phyloP scores from a whole-genome alignment of 768 basidiomycete species.

The Hebeloma cylindrosporum region DNA sequence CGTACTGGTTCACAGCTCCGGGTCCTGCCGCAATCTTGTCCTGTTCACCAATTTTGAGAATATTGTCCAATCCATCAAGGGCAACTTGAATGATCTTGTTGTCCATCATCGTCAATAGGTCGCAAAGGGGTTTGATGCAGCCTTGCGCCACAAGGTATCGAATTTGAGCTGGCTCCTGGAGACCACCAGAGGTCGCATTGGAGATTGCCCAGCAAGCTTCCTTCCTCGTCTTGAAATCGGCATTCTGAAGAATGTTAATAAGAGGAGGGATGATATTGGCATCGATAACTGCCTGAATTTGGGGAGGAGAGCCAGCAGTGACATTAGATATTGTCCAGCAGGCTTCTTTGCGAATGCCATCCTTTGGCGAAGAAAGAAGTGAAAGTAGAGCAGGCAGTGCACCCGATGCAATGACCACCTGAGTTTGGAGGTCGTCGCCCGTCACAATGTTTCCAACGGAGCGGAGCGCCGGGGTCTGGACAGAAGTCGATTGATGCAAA shows the following conservation, averaged over 20 bases:
- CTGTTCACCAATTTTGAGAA: constrained; percentile 94
- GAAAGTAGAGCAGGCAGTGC: constrained; percentile 93
- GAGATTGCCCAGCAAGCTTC: constrained; percentile 99
- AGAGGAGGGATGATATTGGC: constrained; percentile 98
- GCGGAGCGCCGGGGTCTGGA: constrained; percentile 97
- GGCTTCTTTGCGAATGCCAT: constrained; percentile 98
- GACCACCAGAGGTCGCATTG: constrained; percentile 96
- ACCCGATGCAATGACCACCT: constrained; percentile 97
- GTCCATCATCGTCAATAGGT: constrained; percentile 96
- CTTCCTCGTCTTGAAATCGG: constrained; percentile 99
- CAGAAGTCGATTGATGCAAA: constrained; percentile 92
- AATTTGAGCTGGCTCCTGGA: constrained; percentile 95
- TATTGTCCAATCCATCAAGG: constrained; percentile 96
- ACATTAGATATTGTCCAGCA: constrained; percentile 99
- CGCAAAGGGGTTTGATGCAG: constrained; percentile 98
- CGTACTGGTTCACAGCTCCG: constrained; percentile 89
- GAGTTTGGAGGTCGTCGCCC: constrained; percentile 98
- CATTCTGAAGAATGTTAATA: constrained; percentile 96
- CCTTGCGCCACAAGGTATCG: constrained; percentile 97
- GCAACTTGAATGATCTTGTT: constrained; percentile 99
- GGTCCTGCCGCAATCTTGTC: constrained; percentile 84
- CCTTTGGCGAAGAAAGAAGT: constrained; percentile 93
- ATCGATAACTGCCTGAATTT: constrained; percentile 97
- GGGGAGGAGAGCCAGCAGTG: constrained; percentile 94
- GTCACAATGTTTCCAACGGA: constrained; percentile 99